Base-by-base conservation (phyloP, 495 filamentous ascomycete species). In the Mycothermus thermophilus region DNA sequence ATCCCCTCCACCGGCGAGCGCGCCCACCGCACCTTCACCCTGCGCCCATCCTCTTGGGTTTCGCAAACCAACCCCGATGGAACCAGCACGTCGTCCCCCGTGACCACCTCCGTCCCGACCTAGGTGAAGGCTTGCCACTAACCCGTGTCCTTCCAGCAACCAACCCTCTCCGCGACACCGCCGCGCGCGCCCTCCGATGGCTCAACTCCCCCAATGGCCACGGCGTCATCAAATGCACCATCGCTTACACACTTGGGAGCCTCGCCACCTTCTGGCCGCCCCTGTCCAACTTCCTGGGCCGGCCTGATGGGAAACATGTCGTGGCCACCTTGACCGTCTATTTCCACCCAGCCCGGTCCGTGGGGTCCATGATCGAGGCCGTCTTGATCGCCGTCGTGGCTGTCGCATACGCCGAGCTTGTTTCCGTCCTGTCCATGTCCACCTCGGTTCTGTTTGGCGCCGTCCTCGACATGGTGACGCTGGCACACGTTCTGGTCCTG, bases 241-340 rank as follows among this genome's bases (percentile, higher is more conserved):
- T 97, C 33, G 90, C 88, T 7, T 97, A 96, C 60, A 60, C 93
- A 5, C 52, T 96, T 13, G 90, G 81, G 8, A 93, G 84, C 37
- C 59, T 93, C 52, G 85, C 77, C 10, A 96, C 90, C 1, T 94
- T 88, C 46, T 75, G 83, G 42, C 72, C 75, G 4, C 68, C 72
- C 3, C 65, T 95, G 31, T 74, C 85, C 3, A 60, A 63, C 2
- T 63, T 80, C 37, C 62, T 97, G 23, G 90, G 90, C 4, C 69
- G 76, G 41, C 80, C 88, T 49, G 88, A 96, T 64, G 85, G 87
- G 15, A 97, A 97, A 54, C 90, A 96, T 58, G 77, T 96, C 62
- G 87, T 93, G 25, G 83, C 85, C 30, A 92, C 86, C 2, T 72
- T 93, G 31, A 84, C 81, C 13, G 87, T 94, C 8, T 97, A 95